phyloP scores from a whole-genome alignment of 805 yeast genomes.

The Kluyveromyces starmeri region DNA sequence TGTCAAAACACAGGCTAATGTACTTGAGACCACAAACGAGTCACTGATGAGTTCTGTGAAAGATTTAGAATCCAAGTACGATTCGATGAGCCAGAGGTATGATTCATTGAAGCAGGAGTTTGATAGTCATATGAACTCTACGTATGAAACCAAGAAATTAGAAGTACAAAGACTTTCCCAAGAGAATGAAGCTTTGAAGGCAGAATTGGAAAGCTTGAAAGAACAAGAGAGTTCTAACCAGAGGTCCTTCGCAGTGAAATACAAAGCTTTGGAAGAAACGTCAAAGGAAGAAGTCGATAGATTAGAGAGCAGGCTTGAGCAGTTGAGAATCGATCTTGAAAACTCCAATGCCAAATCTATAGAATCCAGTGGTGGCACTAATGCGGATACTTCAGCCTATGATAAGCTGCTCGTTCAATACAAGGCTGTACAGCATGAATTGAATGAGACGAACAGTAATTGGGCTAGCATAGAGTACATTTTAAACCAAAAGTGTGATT shows the following conservation, averaged over 20 bases:
- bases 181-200: conserved; percentile 1
- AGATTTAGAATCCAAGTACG: conserved; percentile 13
- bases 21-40: conserved; percentile 17
- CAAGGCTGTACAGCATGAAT: conserved; percentile 56
- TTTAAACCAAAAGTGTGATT: conserved; percentile 40
- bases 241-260: conserved; percentile 17
- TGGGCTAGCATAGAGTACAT: conserved; percentile 76
- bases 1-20: conserved; percentile 21
- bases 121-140: conserved; percentile 23
- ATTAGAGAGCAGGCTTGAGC: conserved; percentile 64
- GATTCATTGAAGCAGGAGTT: conserved; percentile 12
- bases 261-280: conserved; percentile 24
- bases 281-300: conserved; percentile 40
- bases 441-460: conserved; percentile 65
- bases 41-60: conserved; percentile 15
- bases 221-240: conserved; percentile 20
- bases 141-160: conserved; percentile 26
- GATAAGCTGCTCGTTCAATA: conserved; percentile 39
- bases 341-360: conserved; percentile 26
- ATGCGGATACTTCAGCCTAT: conserved; percentile 32
- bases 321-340: conserved; percentile 56
- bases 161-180: conserved; percentile 6
- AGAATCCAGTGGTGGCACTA: conserved; percentile 7
- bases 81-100: conserved; percentile 12
- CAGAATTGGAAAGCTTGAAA: conserved; percentile 17